Conservation (phyloP, 2,329 filamentous ascomycete species). For the Xylaria hypoxylon region DNA sequence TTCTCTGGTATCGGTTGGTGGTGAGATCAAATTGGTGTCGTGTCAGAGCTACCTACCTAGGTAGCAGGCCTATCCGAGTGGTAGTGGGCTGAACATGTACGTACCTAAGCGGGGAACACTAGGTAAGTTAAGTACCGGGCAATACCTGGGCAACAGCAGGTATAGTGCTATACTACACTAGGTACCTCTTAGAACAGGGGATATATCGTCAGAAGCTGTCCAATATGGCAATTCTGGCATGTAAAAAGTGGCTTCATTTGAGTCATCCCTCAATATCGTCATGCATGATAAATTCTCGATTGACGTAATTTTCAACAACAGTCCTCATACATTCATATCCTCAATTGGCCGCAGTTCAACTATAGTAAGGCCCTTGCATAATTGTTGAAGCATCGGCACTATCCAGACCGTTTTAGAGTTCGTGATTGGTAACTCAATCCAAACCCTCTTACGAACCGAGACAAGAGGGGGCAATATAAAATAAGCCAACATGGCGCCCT, state of each 20-base stretch:
- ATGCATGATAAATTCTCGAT: neutral
- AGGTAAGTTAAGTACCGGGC: no score
- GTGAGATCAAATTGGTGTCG: neutral
- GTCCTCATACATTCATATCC: no score
- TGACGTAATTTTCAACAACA: neutral
- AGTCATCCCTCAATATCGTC: conserved; percentile 24
- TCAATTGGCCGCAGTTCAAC: neutral
- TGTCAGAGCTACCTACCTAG: neutral
- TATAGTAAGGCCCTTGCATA: neutral
- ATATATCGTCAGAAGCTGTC: conserved; percentile 34
- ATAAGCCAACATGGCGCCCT: conserved; percentile 34
- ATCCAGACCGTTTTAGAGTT: conserved; percentile 1
- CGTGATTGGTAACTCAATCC: neutral
- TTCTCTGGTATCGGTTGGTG: neutral
- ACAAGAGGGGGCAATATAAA: neutral
- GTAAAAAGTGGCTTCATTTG: conserved; percentile 31
- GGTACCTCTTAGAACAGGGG: neutral
- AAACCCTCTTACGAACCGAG: conserved; percentile 8
- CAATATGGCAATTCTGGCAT: conserved; percentile 30
- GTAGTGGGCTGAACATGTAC: no score
- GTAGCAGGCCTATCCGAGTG: no score
- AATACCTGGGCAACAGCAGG: no score
- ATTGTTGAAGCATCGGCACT: conserved; percentile 12
- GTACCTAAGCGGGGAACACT: no score
- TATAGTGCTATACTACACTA: no score